phyloP scores from a whole-genome alignment of 768 basidiomycete genomes.

The Porphyrellus cyaneotinctus region DNA sequence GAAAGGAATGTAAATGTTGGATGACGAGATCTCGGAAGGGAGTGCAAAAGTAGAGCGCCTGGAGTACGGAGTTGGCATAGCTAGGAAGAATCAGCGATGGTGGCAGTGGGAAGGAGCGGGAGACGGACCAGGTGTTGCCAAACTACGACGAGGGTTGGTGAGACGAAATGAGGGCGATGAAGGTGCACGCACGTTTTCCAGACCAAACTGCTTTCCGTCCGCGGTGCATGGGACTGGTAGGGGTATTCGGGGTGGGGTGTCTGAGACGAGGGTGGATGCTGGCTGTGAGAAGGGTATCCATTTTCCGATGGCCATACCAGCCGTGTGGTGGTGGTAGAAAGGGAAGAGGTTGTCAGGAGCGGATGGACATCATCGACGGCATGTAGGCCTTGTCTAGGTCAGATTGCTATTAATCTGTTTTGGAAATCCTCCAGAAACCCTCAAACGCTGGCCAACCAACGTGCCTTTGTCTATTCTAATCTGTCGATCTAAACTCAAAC shows the following conservation, averaged over 20 bases:
- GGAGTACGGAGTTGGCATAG: slow-evolving; percentile 98
- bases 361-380: neutral
- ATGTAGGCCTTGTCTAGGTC: no score
- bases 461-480: no score
- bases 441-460: no score
- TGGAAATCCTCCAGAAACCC: no score
- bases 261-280: slow-evolving; percentile 14
- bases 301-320: slow-evolving; percentile 36
- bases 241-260: slow-evolving; percentile 27
- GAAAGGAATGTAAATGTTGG: slow-evolving; percentile 56
- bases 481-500: slow-evolving; percentile 13
- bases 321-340: neutral
- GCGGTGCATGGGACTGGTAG: slow-evolving; percentile 45
- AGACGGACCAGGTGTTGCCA: slow-evolving; percentile 87
- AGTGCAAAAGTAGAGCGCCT: slow-evolving; percentile 91
- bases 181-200: slow-evolving; percentile 79
- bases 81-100: slow-evolving; percentile 38
- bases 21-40: slow-evolving; percentile 90
- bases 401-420: neutral
- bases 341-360: neutral
- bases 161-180: slow-evolving; percentile 4
- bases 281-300: slow-evolving; percentile 36
- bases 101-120: slow-evolving; percentile 1
- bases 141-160: slow-evolving; percentile 50
- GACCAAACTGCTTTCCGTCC: slow-evolving; percentile 87